Base-by-base conservation (phyloP, 805 yeast species). In the Cyberlindnera mycetangii region DNA sequence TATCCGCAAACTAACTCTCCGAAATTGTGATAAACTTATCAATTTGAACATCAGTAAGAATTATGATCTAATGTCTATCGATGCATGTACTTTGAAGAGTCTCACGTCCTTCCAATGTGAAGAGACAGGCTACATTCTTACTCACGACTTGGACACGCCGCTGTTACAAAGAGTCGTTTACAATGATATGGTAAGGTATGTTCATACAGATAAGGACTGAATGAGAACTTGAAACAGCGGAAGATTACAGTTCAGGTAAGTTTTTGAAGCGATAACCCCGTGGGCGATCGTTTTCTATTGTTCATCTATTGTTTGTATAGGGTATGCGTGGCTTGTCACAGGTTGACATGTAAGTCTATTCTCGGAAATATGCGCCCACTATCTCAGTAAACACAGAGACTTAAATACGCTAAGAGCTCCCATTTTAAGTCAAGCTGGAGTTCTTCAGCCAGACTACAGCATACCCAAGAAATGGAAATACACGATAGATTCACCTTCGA, bases 151-250 rank as follows among this genome's bases (percentile, higher is more conserved):
- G 6, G 17, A 41, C 30, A 40, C 52, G 2, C 53, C 53, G 4
- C n/a, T 44, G 16, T 27, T 49, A 32, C 33, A 47, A 18, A 39
- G 39, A 16, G 17, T 39, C 9, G 36, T 25, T 2, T 45, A 47
- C 30, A 49, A 47, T 21, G 51, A 48, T 30, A 31, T 33, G 28
- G 25, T 39, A 7, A 16, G 42, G 18, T 39, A 28, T 85, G 64
- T 88, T 5, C 38, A 18, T 17, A 24, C 38, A 4, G 28, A 21
- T 34, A 21, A 4, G 9, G 37, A 34, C 15, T n/a, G n/a, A n/a
- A n/a, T n/a, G n/a, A n/a, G n/a, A n/a, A n/a, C n/a, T n/a, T n/a
- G n/a, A n/a, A n/a, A n/a, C n/a, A n/a, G n/a, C n/a, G n/a, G n/a
- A n/a, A n/a, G n/a, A n/a, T n/a, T 24, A 24, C n/a, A n/a, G n/a